Percentiles rank a stretch among this genome's conserved stretches.
Evolutionary conservation across 1,284 basidiomycete genomes (phyloP).

Genomic region (Apiotrichum gamsii): DNA sequence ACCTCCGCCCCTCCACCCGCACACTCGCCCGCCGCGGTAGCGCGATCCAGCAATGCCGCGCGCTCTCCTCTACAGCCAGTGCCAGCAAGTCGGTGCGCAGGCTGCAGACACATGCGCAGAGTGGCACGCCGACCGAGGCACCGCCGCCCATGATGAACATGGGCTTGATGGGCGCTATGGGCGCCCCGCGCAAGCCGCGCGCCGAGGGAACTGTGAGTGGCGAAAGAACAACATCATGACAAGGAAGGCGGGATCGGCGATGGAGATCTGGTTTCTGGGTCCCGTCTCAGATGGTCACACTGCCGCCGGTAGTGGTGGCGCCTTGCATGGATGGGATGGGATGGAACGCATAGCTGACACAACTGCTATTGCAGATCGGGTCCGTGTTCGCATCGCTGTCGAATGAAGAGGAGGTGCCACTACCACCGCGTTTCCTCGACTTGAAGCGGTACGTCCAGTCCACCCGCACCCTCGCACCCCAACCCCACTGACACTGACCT

Average conservation of each 20-base stretch:
- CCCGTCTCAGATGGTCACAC: background rate
- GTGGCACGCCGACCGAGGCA: background rate
- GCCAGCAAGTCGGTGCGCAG: background rate
- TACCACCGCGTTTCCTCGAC: slow-evolving; percentile 57
- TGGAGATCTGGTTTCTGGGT: background rate
- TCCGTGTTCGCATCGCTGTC: slow-evolving; percentile 57
- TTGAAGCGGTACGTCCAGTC: slow-evolving; percentile 52
- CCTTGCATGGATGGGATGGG: background rate
- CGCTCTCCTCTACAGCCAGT: no score
- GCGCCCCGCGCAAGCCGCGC: slow-evolving; percentile 17
- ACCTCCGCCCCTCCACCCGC: no score
- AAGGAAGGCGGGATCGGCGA: no score
- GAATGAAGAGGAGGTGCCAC: slow-evolving; percentile 45
- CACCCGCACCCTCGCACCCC: no score
- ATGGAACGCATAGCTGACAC: background rate
- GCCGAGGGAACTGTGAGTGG: slow-evolving; percentile 17
- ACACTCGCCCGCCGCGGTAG: no score
- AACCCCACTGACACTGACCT: no score
- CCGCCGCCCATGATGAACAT: background rate
- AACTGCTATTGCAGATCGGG: slow-evolving; percentile 48
- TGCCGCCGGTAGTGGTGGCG: background rate
- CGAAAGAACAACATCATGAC: background rate
- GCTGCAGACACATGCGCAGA: background rate
- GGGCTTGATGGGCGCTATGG: background rate
- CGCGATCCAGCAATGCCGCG: no score